Evolutionary conservation across 176 grass and related monocot genomes (phyloP).

Genomic region (Thalia dealbata): DNA sequence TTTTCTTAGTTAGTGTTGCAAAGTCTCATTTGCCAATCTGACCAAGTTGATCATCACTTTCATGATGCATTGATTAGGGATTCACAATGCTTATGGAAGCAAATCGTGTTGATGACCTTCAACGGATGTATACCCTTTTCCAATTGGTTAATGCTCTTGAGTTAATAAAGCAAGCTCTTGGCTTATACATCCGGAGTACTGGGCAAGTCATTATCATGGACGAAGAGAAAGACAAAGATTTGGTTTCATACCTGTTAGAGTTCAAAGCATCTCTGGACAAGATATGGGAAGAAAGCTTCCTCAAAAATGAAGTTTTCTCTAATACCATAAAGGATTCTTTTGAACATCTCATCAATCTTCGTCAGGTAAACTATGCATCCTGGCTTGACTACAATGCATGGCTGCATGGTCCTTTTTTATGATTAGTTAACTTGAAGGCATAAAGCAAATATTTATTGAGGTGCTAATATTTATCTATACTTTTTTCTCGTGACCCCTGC

Average conservation of each 20-base stretch:
- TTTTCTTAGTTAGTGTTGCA: not conserved
- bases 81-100: constrained; percentile 97
- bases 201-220: constrained; percentile 86
- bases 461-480: not conserved
- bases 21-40: constrained; percentile 10
- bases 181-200: constrained; percentile 74
- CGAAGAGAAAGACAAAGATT: constrained; percentile 96
- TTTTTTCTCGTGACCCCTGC: not conserved
- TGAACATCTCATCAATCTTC: constrained; percentile 98
- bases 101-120: constrained; percentile 77
- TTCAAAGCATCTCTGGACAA: constrained; percentile 95
- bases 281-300: constrained; percentile 95
- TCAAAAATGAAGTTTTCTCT: constrained; percentile 83
- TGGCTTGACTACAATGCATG: not conserved
- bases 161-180: constrained; percentile 74
- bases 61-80: constrained; percentile 37
- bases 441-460: not conserved
- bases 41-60: not conserved
- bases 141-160: constrained; percentile 95
- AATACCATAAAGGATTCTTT: constrained; percentile 99
- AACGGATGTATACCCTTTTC: constrained; percentile 81
- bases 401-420: not conserved
- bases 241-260: constrained; percentile 85
- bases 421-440: not conserved
- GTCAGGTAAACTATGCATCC: constrained; percentile 55